Evolutionary conservation across 169 alveolate genomes (phyloP).

Genomic region (Plasmodium gonderi): DNA sequence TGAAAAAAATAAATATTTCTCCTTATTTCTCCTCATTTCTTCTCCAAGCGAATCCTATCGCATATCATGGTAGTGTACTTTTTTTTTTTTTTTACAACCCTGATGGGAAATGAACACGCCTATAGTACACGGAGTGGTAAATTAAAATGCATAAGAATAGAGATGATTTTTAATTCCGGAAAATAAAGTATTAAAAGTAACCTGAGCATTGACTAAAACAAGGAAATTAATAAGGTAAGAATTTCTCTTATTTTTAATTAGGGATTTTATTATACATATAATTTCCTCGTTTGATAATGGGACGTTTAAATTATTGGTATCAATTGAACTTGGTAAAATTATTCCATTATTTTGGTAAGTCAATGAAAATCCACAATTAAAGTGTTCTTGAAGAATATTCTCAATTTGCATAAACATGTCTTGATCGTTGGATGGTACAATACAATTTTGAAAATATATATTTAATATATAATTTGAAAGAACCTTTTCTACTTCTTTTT

Average conservation of each 20-base stretch:
- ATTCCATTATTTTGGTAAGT: conserved; percentile 13
- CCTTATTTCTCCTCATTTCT: too few relatives aligned
- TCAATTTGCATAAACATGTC: neutral
- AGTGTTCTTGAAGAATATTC: neutral
- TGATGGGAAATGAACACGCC: neutral
- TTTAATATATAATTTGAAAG: conserved; percentile 34
- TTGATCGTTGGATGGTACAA: neutral
- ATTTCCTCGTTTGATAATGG: neutral
- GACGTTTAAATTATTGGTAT: neutral
- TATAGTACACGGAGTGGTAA: neutral
- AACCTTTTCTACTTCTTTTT: conserved; percentile 6
- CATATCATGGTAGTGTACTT: too few relatives aligned
- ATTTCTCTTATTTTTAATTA: neutral
- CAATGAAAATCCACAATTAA: neutral
- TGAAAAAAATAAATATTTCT: too few relatives aligned
- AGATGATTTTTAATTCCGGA: conserved; percentile 14
- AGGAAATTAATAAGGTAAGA: conserved; percentile 28
- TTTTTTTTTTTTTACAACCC: neutral
- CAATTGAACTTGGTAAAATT: neutral
- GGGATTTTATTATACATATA: neutral
- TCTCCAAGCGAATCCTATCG: too few relatives aligned
- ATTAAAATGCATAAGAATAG: conserved; percentile 16
- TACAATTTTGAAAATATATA: conserved; percentile 20
- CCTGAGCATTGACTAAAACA: conserved; percentile 1
- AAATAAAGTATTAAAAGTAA: conserved; percentile 9